Conservation (phyloP, 257 asterid species). For the Solanum pimpinellifolium region DNA sequence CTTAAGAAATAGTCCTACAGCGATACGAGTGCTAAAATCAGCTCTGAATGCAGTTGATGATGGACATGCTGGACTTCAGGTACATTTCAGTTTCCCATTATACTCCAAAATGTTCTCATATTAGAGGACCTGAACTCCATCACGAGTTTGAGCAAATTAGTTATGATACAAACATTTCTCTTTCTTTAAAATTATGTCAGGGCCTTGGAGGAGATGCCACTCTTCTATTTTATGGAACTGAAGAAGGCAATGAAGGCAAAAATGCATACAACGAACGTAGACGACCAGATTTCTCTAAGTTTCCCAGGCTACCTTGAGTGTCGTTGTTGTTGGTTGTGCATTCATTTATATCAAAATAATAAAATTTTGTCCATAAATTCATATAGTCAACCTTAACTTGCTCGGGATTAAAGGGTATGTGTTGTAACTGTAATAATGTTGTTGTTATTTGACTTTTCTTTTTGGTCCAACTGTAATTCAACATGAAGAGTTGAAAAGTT, state of each 20-base stretch:
- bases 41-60: constrained; percentile 92
- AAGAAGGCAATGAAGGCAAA: constrained; percentile 88
- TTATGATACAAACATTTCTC: neutral
- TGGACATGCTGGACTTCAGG: constrained; percentile 98
- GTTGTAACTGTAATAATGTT: neutral
- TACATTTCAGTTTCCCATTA: neutral
- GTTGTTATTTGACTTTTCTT: neutral
- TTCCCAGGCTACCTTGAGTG: constrained; percentile 58
- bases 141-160: neutral
- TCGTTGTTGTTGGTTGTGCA: neutral
- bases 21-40: constrained; percentile 71
- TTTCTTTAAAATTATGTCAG: constrained; percentile 10
- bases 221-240: constrained; percentile 79
- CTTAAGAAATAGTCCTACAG: constrained; percentile 84
- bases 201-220: constrained; percentile 92
- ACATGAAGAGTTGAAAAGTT: neutral
- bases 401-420: neutral
- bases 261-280: constrained; percentile 53
- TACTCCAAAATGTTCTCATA: neutral
- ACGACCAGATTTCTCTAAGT: constrained; percentile 77
- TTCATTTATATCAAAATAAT: neutral
- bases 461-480: neutral
- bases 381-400: neutral
- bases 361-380: neutral
- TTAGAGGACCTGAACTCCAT: neutral